Evolutionary conservation across 2,329 filamentous ascomycete species (phyloP), one percentile per base, ranked within the genome.

Genomic region (Pseudodiploospora longispora): DNA sequence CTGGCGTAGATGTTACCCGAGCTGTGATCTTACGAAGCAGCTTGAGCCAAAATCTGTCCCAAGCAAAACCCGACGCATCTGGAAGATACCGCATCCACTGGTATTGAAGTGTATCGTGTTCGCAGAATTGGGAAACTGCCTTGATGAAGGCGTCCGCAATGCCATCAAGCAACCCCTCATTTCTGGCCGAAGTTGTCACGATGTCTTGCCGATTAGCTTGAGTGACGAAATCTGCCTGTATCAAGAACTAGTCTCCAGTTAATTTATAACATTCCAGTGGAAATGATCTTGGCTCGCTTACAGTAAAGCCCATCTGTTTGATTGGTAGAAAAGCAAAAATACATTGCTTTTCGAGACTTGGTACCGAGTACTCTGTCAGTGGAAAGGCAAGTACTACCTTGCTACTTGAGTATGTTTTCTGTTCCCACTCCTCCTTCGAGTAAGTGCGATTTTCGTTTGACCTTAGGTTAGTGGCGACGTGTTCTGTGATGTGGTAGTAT

Each of bases 171-270:
- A 75, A 59, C 0, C 30, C 47, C 3, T 41, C 12, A 43, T 76
- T 76, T 10, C 70, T 51, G 1, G 30, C 39, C 0, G 69, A 71
- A 3, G 55, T 56, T 0, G 48, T 47, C 1, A 64, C 53, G 4
- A 74, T 59, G 38, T 69, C 66, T 48, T 75, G 58, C 1, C 72
- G 59, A 47, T 58, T 71, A 4, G 68, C 70, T 10, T 65, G 52
- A 0, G 67, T 73, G 34, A 70, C 68, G 43, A 75, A 76, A 47
- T 76, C 71, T 6, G 68, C 60, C 6, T 76, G 71, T 8, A 76
- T 19, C 19, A 19, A 19, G 19, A 19, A 19, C 19, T 19, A 19
- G 2, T 19, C 19, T 19, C 19, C 19, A 2, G 19, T 19, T 19
- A 19, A 19, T 3, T 19, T 3, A 19, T 19, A n/a, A n/a, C n/a